phyloP scores from a whole-genome alignment of 768 basidiomycete genomes.

The Boletus reticuloceps region DNA sequence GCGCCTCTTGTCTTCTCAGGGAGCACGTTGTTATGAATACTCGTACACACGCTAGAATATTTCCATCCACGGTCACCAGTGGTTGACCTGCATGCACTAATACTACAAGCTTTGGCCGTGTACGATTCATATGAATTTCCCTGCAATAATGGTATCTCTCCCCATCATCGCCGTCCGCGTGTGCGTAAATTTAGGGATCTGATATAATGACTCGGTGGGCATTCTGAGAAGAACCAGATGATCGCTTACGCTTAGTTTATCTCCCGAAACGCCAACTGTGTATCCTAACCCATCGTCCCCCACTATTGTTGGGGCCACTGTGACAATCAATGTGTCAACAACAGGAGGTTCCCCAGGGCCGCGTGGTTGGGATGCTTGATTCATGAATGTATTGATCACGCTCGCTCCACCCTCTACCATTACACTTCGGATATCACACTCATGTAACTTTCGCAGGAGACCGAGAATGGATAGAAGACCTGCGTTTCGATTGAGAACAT shows the following conservation, averaged over 20 bases:
- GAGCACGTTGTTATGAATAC: background rate
- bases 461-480: conserved; percentile 43
- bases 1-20: background rate
- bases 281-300: conserved; percentile 71
- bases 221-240: background rate
- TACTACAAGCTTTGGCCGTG: background rate
- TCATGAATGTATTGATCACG: conserved; percentile 60
- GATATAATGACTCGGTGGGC: background rate
- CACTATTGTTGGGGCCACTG: conserved; percentile 83
- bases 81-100: background rate
- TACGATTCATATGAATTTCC: conserved; percentile 16
- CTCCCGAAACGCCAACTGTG: conserved; percentile 18
- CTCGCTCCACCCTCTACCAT: conserved; percentile 97
- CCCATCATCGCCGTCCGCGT: conserved; percentile 29
- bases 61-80: background rate
- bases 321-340: conserved; percentile 78
- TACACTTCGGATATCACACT: conserved; percentile 61
- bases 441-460: conserved; percentile 52
- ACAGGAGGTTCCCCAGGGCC: conserved; percentile 21
- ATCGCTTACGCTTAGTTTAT: conserved; percentile 17
- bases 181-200: conserved; percentile 30
- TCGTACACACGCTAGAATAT: background rate
- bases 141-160: conserved; percentile 32
- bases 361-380: conserved; percentile 7
- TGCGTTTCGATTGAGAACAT: conserved; percentile 10